Percentiles rank a stretch among this genome's conserved stretches.
Evolutionary conservation across 148 eudicot species (phyloP).

Genomic region (Camellia granthamiana): DNA sequence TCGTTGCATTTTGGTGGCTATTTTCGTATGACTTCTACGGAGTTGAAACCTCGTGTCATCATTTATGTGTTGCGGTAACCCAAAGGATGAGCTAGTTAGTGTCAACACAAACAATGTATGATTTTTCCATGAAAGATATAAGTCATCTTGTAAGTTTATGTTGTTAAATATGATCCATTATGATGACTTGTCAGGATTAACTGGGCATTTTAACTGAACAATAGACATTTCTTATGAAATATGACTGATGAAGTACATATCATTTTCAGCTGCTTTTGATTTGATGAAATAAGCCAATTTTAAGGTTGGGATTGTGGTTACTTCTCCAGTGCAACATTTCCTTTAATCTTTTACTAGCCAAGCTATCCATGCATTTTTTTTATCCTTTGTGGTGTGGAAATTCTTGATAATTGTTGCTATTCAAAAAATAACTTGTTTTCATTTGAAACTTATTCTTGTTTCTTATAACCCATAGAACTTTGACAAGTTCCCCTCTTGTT

Average conservation of each 20-base stretch:
- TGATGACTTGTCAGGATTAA: background rate
- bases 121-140: background rate
- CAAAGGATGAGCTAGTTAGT: background rate
- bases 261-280: background rate
- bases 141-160: background rate
- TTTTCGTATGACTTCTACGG: background rate
- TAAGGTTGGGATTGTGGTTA: background rate
- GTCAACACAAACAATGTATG: background rate
- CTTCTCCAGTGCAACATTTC: background rate
- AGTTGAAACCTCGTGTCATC: background rate
- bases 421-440: background rate
- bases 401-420: background rate
- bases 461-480: background rate
- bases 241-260: background rate
- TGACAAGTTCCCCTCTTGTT: background rate
- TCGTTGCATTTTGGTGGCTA: background rate
- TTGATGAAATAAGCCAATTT: background rate
- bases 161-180: background rate
- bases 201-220: too few species aligned
- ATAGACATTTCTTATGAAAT: background rate
- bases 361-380: background rate
- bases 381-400: background rate
- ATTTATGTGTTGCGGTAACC: background rate
- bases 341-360: slow-evolving; percentile 3
- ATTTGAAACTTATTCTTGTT: background rate